Evolutionary conservation across 1,284 basidiomycete genomes (phyloP).

Genomic region (Hemileccinum hortonii): DNA sequence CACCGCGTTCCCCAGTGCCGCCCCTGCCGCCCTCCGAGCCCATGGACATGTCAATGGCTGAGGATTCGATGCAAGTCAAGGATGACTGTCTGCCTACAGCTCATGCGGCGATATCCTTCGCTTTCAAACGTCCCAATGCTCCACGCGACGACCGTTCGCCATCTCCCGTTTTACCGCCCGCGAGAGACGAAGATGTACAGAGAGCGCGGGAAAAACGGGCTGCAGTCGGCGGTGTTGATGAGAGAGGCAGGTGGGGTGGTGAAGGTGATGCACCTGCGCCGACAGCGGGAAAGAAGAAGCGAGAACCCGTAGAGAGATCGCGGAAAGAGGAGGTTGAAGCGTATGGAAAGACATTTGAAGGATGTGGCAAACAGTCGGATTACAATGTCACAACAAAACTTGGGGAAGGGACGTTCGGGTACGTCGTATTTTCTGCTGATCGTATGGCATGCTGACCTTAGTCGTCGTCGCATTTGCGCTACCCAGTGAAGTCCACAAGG

Average conservation of each 20-base stretch:
- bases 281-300: constrained; percentile 26
- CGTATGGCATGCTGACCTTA: constrained; percentile 8
- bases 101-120: constrained; percentile 29
- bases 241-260: background rate
- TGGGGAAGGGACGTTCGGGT: constrained; percentile 96
- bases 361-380: constrained; percentile 75
- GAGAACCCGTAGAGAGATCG: constrained; percentile 48
- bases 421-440: constrained; percentile 28
- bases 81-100: constrained; percentile 35
- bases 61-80: constrained; percentile 25
- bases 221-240: constrained; percentile 19
- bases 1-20: constrained; percentile 38
- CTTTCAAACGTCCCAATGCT: constrained; percentile 41
- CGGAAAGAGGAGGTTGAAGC: constrained; percentile 64
- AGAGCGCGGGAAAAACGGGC: constrained; percentile 33
- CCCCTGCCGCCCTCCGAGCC: constrained; percentile 46
- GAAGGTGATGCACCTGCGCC: constrained; percentile 7
- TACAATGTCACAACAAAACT: constrained; percentile 84
- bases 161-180: constrained; percentile 35
- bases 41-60: constrained; percentile 21
- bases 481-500: constrained; percentile 86
- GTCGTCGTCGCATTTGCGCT: background rate
- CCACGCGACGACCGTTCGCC: constrained; percentile 48
- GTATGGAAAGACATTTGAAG: constrained; percentile 70
- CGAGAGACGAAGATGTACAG: constrained; percentile 20